Conservation (phyloP, 495 filamentous ascomycete species). For the Pyrenula aspistea region DNA sequence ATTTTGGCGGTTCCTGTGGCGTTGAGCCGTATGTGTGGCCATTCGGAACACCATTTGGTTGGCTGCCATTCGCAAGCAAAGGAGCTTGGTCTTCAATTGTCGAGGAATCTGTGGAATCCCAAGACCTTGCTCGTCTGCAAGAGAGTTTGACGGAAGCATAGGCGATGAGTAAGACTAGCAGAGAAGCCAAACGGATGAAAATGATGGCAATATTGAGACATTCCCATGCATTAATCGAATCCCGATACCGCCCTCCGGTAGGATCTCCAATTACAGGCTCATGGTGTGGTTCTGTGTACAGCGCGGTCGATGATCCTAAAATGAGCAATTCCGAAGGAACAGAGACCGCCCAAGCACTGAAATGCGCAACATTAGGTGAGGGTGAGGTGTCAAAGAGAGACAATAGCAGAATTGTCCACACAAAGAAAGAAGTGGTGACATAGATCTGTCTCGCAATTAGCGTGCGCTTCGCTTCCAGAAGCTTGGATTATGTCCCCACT, state of each 20-base stretch:
- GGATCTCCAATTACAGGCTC: constrained; percentile 46
- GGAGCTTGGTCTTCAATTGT: neutral
- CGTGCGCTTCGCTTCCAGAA: constrained; percentile 1
- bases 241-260: constrained; percentile 26
- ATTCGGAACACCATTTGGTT: constrained; percentile 43
- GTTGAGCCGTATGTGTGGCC: constrained; percentile 13
- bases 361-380: constrained; percentile 60
- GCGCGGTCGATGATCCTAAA: constrained; percentile 46
- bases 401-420: constrained; percentile 60
- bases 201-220: constrained; percentile 45
- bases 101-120: neutral
- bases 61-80: constrained; percentile 15
- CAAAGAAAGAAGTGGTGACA: constrained; percentile 65
- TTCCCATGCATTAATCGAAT: constrained; percentile 53
- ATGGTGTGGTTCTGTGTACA: constrained; percentile 47
- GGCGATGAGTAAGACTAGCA: constrained; percentile 43
- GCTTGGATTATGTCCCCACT: constrained; percentile 19
- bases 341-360: constrained; percentile 60
- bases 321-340: constrained; percentile 57
- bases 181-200: constrained; percentile 44
- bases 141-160: constrained; percentile 29
- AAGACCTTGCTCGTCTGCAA: neutral
- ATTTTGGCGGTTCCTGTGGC: constrained; percentile 3
- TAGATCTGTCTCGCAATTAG: constrained; percentile 49
- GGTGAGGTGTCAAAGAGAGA: constrained; percentile 68